Evolutionary conservation across 73 alveolate species (phyloP).

Genomic region (Paramecium sexaurelia): DNA sequence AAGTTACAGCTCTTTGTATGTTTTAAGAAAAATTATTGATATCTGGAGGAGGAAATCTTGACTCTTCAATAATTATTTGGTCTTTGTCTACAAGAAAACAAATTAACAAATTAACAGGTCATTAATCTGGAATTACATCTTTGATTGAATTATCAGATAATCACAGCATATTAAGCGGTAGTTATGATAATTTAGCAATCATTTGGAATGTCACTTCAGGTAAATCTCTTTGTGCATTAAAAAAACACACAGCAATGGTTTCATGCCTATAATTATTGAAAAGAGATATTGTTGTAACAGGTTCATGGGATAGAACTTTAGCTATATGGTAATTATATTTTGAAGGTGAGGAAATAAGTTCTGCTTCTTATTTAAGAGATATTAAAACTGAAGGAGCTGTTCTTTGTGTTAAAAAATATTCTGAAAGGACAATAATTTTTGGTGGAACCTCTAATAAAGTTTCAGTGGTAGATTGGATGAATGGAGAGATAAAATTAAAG

Average conservation of each 20-base stretch:
- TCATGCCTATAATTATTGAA: neutral
- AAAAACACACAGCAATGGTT: constrained; percentile 44
- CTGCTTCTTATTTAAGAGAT: constrained; percentile 23
- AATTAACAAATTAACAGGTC: constrained; percentile 22
- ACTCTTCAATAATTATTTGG: constrained; percentile 34
- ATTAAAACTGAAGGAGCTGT: constrained; percentile 35
- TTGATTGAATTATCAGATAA: constrained; percentile 33
- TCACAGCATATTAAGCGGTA: constrained; percentile 4
- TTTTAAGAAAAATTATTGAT: constrained; percentile 30
- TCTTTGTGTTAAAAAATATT: neutral
- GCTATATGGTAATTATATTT: constrained; percentile 32
- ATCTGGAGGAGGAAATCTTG: constrained; percentile 43
- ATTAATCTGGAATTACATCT: constrained; percentile 51
- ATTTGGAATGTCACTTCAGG: constrained; percentile 38
- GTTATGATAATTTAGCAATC: constrained; percentile 42
- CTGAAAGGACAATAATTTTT: constrained; percentile 7
- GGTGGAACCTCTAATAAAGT: constrained; percentile 45
- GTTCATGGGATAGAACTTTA: constrained; percentile 53
- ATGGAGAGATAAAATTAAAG: constrained; percentile 4
- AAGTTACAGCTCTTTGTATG: constrained; percentile 44
- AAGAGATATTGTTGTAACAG: constrained; percentile 49
- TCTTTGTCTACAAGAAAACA: neutral
- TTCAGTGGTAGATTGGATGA: constrained; percentile 28
- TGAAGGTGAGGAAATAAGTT: constrained; percentile 11
- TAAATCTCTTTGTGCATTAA: constrained; percentile 26